phyloP scores from a whole-genome alignment of 2,329 filamentous ascomycete species.

The Phyllosticta paracitricarpa region DNA sequence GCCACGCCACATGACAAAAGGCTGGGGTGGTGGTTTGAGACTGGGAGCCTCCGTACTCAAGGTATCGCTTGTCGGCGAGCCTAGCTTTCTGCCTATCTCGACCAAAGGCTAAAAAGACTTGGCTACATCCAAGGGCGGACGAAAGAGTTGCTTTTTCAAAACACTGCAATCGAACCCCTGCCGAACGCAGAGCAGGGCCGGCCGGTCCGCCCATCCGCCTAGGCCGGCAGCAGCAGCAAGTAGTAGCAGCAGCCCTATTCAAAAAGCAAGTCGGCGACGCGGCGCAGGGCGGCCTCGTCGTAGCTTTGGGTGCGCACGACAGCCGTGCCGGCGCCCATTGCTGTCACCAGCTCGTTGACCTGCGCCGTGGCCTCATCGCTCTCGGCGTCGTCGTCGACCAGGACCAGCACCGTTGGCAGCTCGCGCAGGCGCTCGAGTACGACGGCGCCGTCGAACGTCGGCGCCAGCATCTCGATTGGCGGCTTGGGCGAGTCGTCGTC shows the following conservation, averaged over 20 bases:
- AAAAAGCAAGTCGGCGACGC: not conserved
- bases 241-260: not conserved
- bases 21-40: too few species aligned
- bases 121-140: too few species aligned
- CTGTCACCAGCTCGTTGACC: not conserved
- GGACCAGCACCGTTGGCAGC: slow-evolving; percentile 1
- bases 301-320: not conserved
- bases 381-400: slow-evolving; percentile 1
- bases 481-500: not conserved
- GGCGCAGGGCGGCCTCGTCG: not conserved
- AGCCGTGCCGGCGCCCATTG: not conserved
- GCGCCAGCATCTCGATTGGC: not conserved
- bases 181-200: too few species aligned
- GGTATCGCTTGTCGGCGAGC: too few species aligned
- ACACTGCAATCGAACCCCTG: too few species aligned
- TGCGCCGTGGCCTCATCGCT: not conserved
- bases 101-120: too few species aligned
- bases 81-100: too few species aligned
- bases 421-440: not conserved
- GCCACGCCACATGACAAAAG: too few species aligned
- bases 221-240: not conserved
- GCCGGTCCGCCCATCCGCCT: not conserved
- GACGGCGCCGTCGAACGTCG: not conserved
- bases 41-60: too few species aligned
- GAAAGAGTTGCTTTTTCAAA: too few species aligned